Evolutionary conservation across 2,329 filamentous ascomycete genomes (phyloP).

Genomic region (Macrophomina tecta): DNA sequence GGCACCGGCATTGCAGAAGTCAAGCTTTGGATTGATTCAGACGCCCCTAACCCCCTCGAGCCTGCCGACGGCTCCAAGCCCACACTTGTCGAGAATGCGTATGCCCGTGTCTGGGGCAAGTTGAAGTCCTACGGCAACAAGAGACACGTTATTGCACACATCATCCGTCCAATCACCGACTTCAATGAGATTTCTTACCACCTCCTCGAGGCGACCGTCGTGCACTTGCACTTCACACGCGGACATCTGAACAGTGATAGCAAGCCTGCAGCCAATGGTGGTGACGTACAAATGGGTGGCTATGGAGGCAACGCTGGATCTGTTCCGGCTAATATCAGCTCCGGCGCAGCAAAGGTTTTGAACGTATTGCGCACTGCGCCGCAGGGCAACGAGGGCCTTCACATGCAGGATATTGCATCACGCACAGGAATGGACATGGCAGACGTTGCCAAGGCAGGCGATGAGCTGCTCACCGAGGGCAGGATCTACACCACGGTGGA

Average conservation of each 20-base stretch:
- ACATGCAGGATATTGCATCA: constrained; percentile 77
- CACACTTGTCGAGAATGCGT: constrained; percentile 73
- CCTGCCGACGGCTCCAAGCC: constrained; percentile 54
- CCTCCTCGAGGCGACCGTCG: constrained; percentile 84
- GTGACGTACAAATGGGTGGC: constrained; percentile 18
- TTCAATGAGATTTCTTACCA: constrained; percentile 95
- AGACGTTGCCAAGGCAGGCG: constrained; percentile 77
- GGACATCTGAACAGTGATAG: constrained; percentile 62
- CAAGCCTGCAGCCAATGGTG: constrained; percentile 37
- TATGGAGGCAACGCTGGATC: constrained; percentile 3
- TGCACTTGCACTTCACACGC: constrained; percentile 82
- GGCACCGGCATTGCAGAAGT: constrained; percentile 92
- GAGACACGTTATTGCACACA: constrained; percentile 78
- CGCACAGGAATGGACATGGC: constrained; percentile 68
- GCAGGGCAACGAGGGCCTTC: constrained; percentile 81
- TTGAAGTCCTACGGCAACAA: constrained; percentile 86
- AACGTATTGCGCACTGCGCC: constrained; percentile 69
- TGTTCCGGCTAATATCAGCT: constrained; percentile 42
- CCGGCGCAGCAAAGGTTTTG: constrained; percentile 72
- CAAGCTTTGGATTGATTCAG: constrained; percentile 81
- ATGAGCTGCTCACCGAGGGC: constrained; percentile 77
- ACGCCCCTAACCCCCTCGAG: constrained; percentile 57
- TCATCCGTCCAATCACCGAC: constrained; percentile 79
- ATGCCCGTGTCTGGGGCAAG: constrained; percentile 85
- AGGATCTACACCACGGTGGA: constrained; percentile 90